Conservation (phyloP, 805 yeast species). For the Torulaspora gathmanii region DNA sequence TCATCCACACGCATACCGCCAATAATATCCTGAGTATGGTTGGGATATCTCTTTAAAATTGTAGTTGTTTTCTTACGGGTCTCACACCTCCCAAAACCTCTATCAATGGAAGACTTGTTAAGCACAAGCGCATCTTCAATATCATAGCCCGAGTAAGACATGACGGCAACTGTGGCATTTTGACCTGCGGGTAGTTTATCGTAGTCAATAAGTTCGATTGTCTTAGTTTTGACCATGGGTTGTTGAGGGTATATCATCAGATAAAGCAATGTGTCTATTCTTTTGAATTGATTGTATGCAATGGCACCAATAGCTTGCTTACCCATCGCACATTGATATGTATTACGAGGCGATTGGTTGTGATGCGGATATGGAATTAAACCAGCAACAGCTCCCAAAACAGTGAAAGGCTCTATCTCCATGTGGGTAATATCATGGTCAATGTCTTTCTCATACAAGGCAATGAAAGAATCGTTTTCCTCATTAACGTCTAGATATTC, state of each 20-base stretch:
- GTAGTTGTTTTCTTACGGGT: constrained; percentile 89
- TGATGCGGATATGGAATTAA: constrained; percentile 99
- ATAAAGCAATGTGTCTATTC: constrained; percentile 90
- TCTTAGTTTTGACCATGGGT: constrained; percentile 97
- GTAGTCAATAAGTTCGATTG: constrained; percentile 90
- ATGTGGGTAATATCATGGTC: constrained; percentile 67
- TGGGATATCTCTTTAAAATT: constrained; percentile 83
- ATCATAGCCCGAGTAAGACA: constrained; percentile 99
- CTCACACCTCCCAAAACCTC: constrained; percentile 98
- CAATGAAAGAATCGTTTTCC: constrained; percentile 91
- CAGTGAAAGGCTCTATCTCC: constrained; percentile 96
- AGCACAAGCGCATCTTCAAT: constrained; percentile 97
- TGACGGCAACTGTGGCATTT: constrained; percentile 97
- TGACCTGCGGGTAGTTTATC: constrained; percentile 98
- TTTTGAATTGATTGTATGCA: constrained; percentile 91
- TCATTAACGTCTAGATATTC: constrained; percentile 97
- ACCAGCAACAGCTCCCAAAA: constrained; percentile 96
- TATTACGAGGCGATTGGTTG: constrained; percentile 98
- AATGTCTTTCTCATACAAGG: constrained; percentile 72
- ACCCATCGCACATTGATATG: constrained; percentile 99
- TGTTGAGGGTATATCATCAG: constrained; percentile 99
- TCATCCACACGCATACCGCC: constrained; percentile 89
- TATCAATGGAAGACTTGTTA: constrained; percentile 87
- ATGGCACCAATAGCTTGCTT: constrained; percentile 99
- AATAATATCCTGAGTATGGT: constrained; percentile 86